Evolutionary conservation across 1,139 yeast species (phyloP).

Genomic region (Torulaspora globosa): DNA sequence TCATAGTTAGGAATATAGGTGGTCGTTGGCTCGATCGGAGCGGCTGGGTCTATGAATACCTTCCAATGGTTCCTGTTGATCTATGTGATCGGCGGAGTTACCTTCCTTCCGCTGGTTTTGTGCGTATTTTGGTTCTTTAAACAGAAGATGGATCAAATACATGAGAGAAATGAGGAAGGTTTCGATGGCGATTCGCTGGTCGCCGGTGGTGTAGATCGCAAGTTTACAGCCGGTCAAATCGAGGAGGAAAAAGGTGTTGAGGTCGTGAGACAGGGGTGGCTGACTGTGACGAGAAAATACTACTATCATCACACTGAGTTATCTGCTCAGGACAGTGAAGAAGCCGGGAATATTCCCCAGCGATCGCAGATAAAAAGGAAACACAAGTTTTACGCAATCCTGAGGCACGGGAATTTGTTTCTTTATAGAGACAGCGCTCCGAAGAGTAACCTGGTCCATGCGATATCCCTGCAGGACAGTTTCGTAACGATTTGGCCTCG

Average conservation of each 20-base stretch:
- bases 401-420: constrained; percentile 82
- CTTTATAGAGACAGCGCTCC: constrained; percentile 60
- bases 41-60: constrained; percentile 16
- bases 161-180: constrained; percentile 22
- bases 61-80: constrained; percentile 25
- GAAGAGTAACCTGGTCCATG: constrained; percentile 62
- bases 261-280: constrained; percentile 71
- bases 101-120: constrained; percentile 61
- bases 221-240: constrained; percentile 55
- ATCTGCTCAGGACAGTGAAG: constrained; percentile 51
- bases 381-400: constrained; percentile 61
- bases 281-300: constrained; percentile 76
- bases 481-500: constrained; percentile 88
- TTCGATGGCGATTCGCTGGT: constrained; percentile 11
- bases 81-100: constrained; percentile 72
- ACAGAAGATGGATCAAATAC: constrained; percentile 17
- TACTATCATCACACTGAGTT: constrained; percentile 50
- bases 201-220: constrained; percentile 36
- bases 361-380: constrained; percentile 40
- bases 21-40: not conserved
- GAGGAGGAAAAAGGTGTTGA: constrained; percentile 64
- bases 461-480: constrained; percentile 67
- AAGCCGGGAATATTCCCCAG: constrained; percentile 21
- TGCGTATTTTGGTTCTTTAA: constrained; percentile 30
- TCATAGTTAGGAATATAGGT: too few relatives aligned